Evolutionary conservation across 2,329 filamentous ascomycete species (phyloP), one percentile per base, ranked within the genome.

Genomic region (Cyphellophora europaea): DNA sequence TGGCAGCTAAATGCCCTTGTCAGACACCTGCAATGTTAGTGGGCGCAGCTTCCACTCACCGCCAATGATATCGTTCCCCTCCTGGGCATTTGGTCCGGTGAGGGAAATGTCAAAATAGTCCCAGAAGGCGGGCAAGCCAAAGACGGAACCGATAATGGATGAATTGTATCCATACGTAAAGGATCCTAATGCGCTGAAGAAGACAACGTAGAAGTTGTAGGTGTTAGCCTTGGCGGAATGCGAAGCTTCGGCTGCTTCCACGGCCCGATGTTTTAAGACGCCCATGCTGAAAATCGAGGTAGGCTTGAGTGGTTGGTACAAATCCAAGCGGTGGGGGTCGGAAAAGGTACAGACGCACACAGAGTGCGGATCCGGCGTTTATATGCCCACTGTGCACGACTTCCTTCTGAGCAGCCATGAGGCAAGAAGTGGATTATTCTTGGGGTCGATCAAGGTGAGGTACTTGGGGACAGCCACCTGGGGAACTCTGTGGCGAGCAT

Each of bases 151-250:
- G 12, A 51, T 45, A 27, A 51, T 48, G 3, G 46, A 41, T 3
- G 40, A 39, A 28, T 47, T 48, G 35, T 41, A 50, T 29, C 48
- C 46, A 40, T 50, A 51, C 5, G 48, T 48, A 3, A 51, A 40
- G 1, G 49, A 51, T 3, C 49, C 46, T 8, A 51, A 30, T 4
- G 43, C 38, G 4, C 37, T 43, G 16, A 51, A 45, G 28, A 52
- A 46, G 13, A 43, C 37, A 15, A 47, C 36, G n/a, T 19, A 15
- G 30, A 39, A 39, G 25, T 44, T 44, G 29, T 44, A 44, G 11
- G 32, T 35, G 29, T 39, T 39, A 16, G 32, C 37, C 29, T 39
- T 39, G 15, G 37, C 37, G 2, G 37, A 34, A 27, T 38, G 36
- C 32, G 36, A 38, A 19, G 36, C 18, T 25, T 35, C 27, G 27